phyloP scores from a whole-genome alignment of 768 basidiomycete genomes.

The Termitomyces heimii region DNA sequence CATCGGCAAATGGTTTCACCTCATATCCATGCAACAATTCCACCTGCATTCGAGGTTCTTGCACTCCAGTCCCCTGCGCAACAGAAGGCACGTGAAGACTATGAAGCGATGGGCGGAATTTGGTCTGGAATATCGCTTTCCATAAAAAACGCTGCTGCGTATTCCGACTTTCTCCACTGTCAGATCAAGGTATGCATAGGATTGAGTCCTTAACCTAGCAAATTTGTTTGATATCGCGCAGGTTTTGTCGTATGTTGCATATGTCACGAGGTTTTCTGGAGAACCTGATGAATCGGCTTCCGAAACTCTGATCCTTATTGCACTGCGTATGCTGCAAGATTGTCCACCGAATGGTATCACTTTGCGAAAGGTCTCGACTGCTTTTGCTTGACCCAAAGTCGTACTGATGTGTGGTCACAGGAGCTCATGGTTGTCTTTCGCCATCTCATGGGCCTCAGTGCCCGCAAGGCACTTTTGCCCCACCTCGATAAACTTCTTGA shows the following conservation, averaged over 20 bases:
- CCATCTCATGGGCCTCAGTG: constrained; percentile 77
- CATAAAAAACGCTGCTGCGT: constrained; percentile 68
- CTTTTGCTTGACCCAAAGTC: neutral
- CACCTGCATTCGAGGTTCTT: constrained; percentile 76
- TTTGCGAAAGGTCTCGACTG: constrained; percentile 62
- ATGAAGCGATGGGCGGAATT: constrained; percentile 73
- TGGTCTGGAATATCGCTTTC: constrained; percentile 80
- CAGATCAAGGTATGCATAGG: constrained; percentile 77
- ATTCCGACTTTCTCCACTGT: constrained; percentile 77
- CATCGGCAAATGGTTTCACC: constrained; percentile 61
- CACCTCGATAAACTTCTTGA: constrained; percentile 89
- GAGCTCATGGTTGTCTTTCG: constrained; percentile 91
- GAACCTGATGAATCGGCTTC: constrained; percentile 68
- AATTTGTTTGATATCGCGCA: constrained; percentile 22
- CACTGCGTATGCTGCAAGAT: constrained; percentile 87
- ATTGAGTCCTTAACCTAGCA: neutral
- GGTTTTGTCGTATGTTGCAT: constrained; percentile 91
- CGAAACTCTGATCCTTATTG: constrained; percentile 73
- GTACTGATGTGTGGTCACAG: constrained; percentile 31
- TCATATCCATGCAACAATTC: constrained; percentile 63
- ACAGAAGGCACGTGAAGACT: constrained; percentile 66
- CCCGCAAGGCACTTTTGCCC: constrained; percentile 71
- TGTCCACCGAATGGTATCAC: constrained; percentile 83
- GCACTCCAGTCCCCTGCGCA: constrained; percentile 80
- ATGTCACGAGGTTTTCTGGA: constrained; percentile 64